Percentiles rank a stretch among this genome's conserved stretches.
phyloP scores from a whole-genome alignment of 768 basidiomycete species.

The Trametes elegans region DNA sequence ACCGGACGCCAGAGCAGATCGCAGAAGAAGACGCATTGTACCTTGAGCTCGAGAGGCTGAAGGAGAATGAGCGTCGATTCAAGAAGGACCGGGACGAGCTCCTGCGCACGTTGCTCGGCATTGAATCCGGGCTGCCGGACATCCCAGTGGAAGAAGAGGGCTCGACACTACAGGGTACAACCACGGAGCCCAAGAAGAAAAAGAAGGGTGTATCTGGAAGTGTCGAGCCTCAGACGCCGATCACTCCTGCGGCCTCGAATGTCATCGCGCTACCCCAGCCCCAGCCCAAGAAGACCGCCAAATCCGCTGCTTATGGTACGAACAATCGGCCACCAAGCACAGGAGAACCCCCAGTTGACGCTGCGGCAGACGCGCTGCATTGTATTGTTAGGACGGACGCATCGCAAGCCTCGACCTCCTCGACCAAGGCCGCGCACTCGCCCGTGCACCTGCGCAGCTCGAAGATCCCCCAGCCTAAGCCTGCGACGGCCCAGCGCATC shows the following conservation, averaged over 20 bases:
- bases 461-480: slow-evolving; percentile 79
- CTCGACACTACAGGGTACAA: slow-evolving; percentile 42
- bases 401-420: slow-evolving; percentile 44
- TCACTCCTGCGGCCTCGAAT: slow-evolving; percentile 26
- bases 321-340: neutral
- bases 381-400: slow-evolving; percentile 73
- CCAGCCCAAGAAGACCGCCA: slow-evolving; percentile 38
- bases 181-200: slow-evolving; percentile 56
- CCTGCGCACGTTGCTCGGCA: slow-evolving; percentile 76
- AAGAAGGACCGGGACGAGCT: slow-evolving; percentile 87
- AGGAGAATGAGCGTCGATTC: slow-evolving; percentile 88
- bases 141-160: slow-evolving; percentile 66
- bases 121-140: slow-evolving; percentile 83
- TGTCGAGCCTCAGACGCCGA: slow-evolving; percentile 35
- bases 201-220: slow-evolving; percentile 42
- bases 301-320: slow-evolving; percentile 61
- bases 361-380: slow-evolving; percentile 55
- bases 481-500: slow-evolving; percentile 70
- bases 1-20: slow-evolving; percentile 84
- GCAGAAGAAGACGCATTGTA: slow-evolving; percentile 95
- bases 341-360: neutral
- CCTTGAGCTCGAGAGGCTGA: slow-evolving; percentile 90
- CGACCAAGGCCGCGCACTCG: slow-evolving; percentile 74
- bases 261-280: slow-evolving; percentile 39
- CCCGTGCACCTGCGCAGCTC: slow-evolving; percentile 85